Evolutionary conservation across 192 early-diverging fungal genomes (phyloP), one percentile per base, ranked within the genome.

Genomic region (Chytriomyces hyalinus): DNA sequence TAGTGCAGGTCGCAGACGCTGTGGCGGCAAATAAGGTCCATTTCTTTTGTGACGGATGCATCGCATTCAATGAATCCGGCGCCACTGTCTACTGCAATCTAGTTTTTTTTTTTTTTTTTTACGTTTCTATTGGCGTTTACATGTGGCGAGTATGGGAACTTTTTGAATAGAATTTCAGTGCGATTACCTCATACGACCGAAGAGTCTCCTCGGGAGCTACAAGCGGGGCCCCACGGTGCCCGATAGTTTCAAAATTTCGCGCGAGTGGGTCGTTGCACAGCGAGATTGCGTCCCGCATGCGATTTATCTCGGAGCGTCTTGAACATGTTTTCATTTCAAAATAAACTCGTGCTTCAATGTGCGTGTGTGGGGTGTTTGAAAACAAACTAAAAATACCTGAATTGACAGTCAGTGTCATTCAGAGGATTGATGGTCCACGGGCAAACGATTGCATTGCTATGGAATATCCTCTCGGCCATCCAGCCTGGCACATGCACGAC

Each of bases 41-140:
- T 17, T 64, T 76, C 75, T 45, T 76, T 76, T 7, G 75, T 76
- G 44, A 76, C 48, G 28, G 65, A 6, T 36, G 65, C 63, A 57
- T 76, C 75, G 63, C 75, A 76, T 53, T 76, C 75, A 22, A 76
- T 76, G 47, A 22, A 53, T 20, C 75, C 75, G 15, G 75, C 75
- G 8, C 51, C 68, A 53, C 26, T 44, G 50, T 70, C 68, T 3
- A 70, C 68, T 11, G 49, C 68, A 48, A 70, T 70, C 47, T 57
- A 50, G 13, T 7, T 51, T 0, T n/a, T 57, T 57, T 57, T 20
- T 57, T 57, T 10, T 57, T 15, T 15, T 15, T 57, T 57, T n/a
- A n/a, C n/a, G n/a, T 57, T 0, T 57, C 51, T 26, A 26, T 26
- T 26, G 24, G 24, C 24, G 24, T 26, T 26, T 26, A 26, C 24